Conservation (phyloP, 768 basidiomycete species). For the Pholiota conissans region DNA sequence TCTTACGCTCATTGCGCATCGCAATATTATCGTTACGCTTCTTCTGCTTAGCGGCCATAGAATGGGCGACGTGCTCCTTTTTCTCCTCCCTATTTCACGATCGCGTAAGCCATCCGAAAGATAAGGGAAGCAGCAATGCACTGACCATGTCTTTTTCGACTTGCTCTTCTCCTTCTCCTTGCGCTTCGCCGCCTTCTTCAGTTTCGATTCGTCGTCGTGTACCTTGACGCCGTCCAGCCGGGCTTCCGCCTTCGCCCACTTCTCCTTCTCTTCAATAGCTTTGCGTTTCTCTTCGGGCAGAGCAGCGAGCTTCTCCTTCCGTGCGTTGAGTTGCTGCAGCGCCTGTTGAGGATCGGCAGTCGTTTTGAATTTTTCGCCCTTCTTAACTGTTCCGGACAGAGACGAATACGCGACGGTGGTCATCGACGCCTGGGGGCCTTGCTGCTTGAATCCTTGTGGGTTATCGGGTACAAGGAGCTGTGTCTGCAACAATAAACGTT, state of each 20-base stretch:
- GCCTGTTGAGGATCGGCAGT: constrained; percentile 85
- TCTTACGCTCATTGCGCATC: constrained; percentile 74
- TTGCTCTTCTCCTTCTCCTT: constrained; percentile 89
- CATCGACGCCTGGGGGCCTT: constrained; percentile 38
- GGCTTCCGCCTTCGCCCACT: constrained; percentile 89
- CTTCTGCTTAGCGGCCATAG: constrained; percentile 86
- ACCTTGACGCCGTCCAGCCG: constrained; percentile 91
- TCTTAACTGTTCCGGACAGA: constrained; percentile 57
- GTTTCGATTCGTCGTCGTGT: constrained; percentile 74
- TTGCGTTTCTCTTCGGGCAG: constrained; percentile 86
- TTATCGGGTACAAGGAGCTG: constrained; percentile 73
- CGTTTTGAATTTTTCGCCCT: constrained; percentile 57
- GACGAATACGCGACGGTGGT: constrained; percentile 73
- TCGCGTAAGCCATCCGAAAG: not conserved
- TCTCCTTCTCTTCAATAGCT: constrained; percentile 75
- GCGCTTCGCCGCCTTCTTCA: constrained; percentile 94
- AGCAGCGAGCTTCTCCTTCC: constrained; percentile 73
- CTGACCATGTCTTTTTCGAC: constrained; percentile 84
- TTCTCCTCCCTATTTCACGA: constrained; percentile 69
- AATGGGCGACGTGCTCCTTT: constrained; percentile 71
- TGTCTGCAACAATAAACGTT: constrained; percentile 37
- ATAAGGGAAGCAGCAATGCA: constrained; percentile 11
- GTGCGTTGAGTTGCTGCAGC: constrained; percentile 72
- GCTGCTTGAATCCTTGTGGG: constrained; percentile 23
- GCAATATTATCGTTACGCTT: constrained; percentile 92